phyloP scores from a whole-genome alignment of 2,329 filamentous ascomycete genomes.

The Dryadomyces quercus-mongolicae region DNA sequence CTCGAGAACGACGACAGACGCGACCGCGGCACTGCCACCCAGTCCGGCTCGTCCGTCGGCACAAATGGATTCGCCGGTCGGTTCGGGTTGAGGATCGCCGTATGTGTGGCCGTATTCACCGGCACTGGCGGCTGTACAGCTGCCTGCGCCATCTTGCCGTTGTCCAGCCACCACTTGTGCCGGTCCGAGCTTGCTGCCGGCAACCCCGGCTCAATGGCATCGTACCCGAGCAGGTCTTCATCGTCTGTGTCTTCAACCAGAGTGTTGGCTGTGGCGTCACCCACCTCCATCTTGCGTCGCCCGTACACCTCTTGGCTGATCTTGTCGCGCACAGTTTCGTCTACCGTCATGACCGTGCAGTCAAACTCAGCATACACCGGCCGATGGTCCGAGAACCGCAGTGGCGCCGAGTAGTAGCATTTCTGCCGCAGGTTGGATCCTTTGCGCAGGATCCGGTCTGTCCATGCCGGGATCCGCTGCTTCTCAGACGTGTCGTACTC shows the following conservation, averaged over 20 bases:
- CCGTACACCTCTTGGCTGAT: slow-evolving; percentile 67
- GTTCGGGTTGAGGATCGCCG: slow-evolving; percentile 57
- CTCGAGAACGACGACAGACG: slow-evolving; percentile 41
- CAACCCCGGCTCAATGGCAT: slow-evolving; percentile 68
- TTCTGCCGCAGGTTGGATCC: slow-evolving; percentile 73
- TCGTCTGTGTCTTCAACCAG: slow-evolving; percentile 52
- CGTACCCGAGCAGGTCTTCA: slow-evolving; percentile 70
- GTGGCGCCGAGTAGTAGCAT: slow-evolving; percentile 68
- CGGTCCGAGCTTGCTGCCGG: slow-evolving; percentile 55
- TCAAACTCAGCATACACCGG: slow-evolving; percentile 87
- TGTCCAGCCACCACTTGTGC: slow-evolving; percentile 61
- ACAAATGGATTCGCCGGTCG: slow-evolving; percentile 74
- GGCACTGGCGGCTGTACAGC: slow-evolving; percentile 50
- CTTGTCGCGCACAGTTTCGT: slow-evolving; percentile 59
- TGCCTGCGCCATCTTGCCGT: slow-evolving; percentile 64
- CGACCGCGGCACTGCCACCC: slow-evolving; percentile 56
- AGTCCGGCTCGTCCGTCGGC: slow-evolving; percentile 64
- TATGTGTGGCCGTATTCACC: slow-evolving; percentile 31
- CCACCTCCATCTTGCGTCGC: slow-evolving; percentile 54
- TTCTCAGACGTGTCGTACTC: slow-evolving; percentile 95
- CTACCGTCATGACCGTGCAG: slow-evolving; percentile 67
- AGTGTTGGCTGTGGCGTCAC: slow-evolving; percentile 45
- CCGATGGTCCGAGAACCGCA: slow-evolving; percentile 90
- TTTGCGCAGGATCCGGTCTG: slow-evolving; percentile 82
- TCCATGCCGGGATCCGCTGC: slow-evolving; percentile 91